Conservation (phyloP, 228 moss, liverwort and hornwort species). For the Sphagnum fallax region DNA sequence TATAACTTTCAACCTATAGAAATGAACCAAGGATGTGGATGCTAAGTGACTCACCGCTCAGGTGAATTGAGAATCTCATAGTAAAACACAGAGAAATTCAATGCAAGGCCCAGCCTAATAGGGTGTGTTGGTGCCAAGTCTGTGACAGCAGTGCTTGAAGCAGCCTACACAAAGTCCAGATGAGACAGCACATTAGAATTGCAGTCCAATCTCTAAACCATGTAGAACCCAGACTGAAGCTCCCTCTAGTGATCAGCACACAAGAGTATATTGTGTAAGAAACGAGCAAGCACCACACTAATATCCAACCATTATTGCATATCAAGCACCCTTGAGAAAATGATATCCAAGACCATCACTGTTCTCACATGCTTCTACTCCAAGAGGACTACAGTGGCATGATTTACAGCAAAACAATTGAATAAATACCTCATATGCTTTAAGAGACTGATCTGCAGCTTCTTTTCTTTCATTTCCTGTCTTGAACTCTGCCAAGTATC, state of each 20-base stretch:
- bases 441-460: conserved; percentile 56
- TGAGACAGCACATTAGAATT: too few relatives aligned
- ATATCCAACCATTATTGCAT: too few relatives aligned
- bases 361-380: too few relatives aligned
- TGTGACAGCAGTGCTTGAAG: not conserved
- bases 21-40: not conserved
- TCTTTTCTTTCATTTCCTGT: conserved; percentile 55
- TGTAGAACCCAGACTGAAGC: too few relatives aligned
- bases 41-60: conserved; percentile 1
- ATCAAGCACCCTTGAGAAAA: too few relatives aligned
- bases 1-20: not conserved
- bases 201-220: too few relatives aligned
- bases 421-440: conserved; percentile 42
- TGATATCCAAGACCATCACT: too few relatives aligned
- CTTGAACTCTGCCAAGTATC: conserved; percentile 62
- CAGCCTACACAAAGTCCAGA: conserved; percentile 1
- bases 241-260: too few relatives aligned
- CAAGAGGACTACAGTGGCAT: too few relatives aligned
- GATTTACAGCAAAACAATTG: too few relatives aligned
- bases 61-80: conserved; percentile 4
- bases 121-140: conserved; percentile 3
- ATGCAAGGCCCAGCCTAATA: conserved; percentile 1
- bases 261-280: too few relatives aligned
- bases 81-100: conserved; percentile 1
- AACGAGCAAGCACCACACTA: too few relatives aligned